Conservation (phyloP, 2,329 filamentous ascomycete genomes). For the Diaporthe ilicicola region DNA sequence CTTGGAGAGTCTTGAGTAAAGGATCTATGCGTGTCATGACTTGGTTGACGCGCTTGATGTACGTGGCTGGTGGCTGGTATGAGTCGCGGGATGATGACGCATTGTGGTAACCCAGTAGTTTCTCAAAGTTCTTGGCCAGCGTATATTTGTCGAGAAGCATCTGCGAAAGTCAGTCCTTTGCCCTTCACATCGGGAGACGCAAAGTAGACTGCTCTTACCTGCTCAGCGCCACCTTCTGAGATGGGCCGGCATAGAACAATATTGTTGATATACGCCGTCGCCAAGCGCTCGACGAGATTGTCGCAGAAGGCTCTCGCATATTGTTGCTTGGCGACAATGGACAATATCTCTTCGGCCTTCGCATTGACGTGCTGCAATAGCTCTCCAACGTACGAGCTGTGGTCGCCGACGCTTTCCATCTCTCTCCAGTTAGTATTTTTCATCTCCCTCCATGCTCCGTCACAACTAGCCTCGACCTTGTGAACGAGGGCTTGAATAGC, state of each 20-base stretch:
- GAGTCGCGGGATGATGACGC: slow-evolving; percentile 46
- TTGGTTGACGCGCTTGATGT: slow-evolving; percentile 85
- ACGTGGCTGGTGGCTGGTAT: slow-evolving; percentile 63
- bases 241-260: slow-evolving; percentile 91
- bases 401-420: slow-evolving; percentile 91
- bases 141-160: slow-evolving; percentile 97
- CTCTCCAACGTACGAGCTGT: slow-evolving; percentile 90
- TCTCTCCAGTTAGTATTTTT: slow-evolving; percentile 94
- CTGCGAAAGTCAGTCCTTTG: slow-evolving; percentile 52
- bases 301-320: slow-evolving; percentile 96
- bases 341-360: slow-evolving; percentile 78
- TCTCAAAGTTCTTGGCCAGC: slow-evolving; percentile 80
- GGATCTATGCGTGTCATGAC: slow-evolving; percentile 89
- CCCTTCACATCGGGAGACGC: neutral
- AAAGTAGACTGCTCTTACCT: slow-evolving; percentile 59
- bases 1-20: slow-evolving; percentile 94
- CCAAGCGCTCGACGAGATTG: slow-evolving; percentile 89
- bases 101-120: slow-evolving; percentile 72
- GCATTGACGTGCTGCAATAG: slow-evolving; percentile 77
- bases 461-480: slow-evolving; percentile 82
- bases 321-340: slow-evolving; percentile 84
- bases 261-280: slow-evolving; percentile 80
- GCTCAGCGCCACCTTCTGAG: slow-evolving; percentile 92
- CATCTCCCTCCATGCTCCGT: slow-evolving; percentile 96
- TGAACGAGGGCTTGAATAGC: slow-evolving; percentile 85